Conservation (phyloP, 805 yeast species). For the Hanseniaspora lachancei region DNA sequence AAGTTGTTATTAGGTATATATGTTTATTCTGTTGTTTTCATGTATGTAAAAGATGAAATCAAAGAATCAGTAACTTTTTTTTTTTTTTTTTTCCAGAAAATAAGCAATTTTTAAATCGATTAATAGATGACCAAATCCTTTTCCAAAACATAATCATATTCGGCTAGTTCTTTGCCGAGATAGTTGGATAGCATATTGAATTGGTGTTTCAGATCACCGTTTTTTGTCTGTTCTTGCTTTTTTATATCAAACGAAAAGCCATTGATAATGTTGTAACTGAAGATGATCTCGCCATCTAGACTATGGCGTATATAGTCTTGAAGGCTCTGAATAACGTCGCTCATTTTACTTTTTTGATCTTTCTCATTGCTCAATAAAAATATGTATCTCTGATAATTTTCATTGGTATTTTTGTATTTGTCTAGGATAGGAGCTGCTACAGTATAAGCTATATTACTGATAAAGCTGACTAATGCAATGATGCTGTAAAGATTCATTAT, state of each 20-base stretch:
- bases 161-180: background rate
- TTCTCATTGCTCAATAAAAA: background rate
- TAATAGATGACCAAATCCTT: background rate
- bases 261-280: constrained; percentile 1
- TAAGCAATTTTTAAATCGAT: too few relatives aligned
- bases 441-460: too few relatives aligned
- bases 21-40: too few relatives aligned
- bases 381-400: background rate
- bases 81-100: too few relatives aligned
- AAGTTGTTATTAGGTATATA: background rate
- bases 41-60: too few relatives aligned
- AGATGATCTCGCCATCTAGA: background rate
- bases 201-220: background rate
- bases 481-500: background rate
- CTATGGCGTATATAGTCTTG: background rate
- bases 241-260: constrained; percentile 5
- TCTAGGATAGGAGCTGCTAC: background rate
- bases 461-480: background rate
- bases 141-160: background rate
- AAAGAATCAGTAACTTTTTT: too few relatives aligned
- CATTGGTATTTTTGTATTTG: background rate
- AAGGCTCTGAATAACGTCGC: background rate
- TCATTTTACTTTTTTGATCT: background rate
- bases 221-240: background rate
- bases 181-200: background rate